These are phyloP conservation scores for Priceomyces castillae DNA, from an alignment of 805 yeast species.

Conservation along the genomic window DNA sequence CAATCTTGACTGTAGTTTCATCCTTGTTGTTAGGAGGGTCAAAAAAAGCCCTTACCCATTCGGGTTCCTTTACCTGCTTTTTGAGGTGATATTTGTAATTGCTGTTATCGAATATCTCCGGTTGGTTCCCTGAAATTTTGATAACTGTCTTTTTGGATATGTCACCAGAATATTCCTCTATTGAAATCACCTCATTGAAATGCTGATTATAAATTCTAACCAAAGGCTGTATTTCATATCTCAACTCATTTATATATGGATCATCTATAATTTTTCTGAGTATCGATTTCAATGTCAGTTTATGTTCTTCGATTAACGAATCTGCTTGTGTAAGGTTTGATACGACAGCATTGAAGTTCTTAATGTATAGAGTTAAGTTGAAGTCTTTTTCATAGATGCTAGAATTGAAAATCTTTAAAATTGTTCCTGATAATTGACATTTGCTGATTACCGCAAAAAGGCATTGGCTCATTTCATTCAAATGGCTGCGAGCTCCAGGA, in stretches of 20 bases:
- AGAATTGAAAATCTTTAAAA: background rate
- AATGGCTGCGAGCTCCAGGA: background rate
- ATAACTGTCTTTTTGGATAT: constrained; percentile 7
- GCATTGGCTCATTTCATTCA: background rate
- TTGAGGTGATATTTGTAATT: constrained; percentile 8
- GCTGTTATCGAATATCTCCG: background rate
- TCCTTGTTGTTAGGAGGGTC: background rate
- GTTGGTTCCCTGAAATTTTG: constrained; percentile 1
- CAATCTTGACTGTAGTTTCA: background rate
- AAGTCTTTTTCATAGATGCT: background rate
- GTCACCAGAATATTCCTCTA: background rate
- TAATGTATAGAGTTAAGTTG: background rate
- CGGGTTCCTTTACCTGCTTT: constrained; percentile 6
- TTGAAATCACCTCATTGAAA: background rate
- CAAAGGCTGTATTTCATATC: constrained; percentile 1
- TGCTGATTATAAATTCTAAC: background rate
- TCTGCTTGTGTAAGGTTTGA: background rate
- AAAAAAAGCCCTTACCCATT: constrained; percentile 7
- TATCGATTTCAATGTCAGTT: background rate
- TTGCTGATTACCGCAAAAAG: constrained; percentile 1
- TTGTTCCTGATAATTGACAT: background rate
- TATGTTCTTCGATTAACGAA: background rate
- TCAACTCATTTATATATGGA: background rate
- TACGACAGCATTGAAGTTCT: background rate
- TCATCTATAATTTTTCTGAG: background rate